Base-by-base conservation (phyloP, 1,284 basidiomycete species). In the Sporisorium scitamineum region DNA sequence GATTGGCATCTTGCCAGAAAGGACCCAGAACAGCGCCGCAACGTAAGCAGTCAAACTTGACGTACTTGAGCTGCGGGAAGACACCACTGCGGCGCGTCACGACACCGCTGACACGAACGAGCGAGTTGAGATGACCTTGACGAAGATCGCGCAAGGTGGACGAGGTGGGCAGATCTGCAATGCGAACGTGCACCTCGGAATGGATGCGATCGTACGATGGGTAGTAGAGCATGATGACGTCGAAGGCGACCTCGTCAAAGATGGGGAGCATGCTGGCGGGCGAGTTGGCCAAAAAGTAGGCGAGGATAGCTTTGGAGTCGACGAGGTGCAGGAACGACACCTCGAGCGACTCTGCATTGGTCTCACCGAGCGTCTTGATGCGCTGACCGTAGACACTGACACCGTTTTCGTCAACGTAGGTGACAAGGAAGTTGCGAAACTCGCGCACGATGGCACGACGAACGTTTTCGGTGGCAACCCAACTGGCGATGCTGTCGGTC, bases 61-160 rank as follows among this genome's bases (percentile, higher is more conserved):
- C 95, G 84, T 98, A 97, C 87, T 99, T 99, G 75, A 99, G 88
- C 86, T 99, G 97, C 14, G 97, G 97, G 87, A 99, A 98, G 11
- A 99, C 95, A 24, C 97, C 96, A 11, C 91, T 94, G 52, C 97
- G 90, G 61, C 97, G 89, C 0, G 97, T 99, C 51, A 99, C 96
- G n/a, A 99, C 97, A 34, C 97, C 97, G 5, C 92, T 91, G 13
- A 99, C 93, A 50, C 96, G 92, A 37, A 99, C 95, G 42, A 99
- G 92, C 75, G 93, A 94, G 88, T 99, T 98, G 58, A 99, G 89
- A 84, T 99, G 92, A 52, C 90, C 90, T 61, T 97, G 92, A 41
- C 97, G 93, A 22, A 99, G 90, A 82, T 98, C 96, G 55, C 97
- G 93, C 31, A 99, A 89, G 9, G 95, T 94, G 22, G 91, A 91